phyloP scores from a whole-genome alignment of 306 rosid genomes.

The Casuarina glauca region DNA sequence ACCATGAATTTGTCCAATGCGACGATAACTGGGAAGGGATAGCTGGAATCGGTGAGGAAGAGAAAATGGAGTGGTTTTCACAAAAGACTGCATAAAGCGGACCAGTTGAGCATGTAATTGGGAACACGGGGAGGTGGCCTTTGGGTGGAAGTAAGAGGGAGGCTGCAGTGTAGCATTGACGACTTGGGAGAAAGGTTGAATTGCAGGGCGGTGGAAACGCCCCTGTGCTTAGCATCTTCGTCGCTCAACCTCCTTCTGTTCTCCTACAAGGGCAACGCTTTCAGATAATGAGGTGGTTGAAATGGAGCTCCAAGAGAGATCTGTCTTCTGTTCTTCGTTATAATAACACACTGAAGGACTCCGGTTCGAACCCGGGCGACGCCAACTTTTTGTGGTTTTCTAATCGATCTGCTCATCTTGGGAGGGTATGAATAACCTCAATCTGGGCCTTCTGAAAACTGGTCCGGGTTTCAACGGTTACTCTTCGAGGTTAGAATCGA shows the following conservation, averaged over 20 bases:
- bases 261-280: not conserved
- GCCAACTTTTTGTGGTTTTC: too few species aligned
- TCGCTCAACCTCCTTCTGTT: slow-evolving; percentile 4
- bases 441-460: too few species aligned
- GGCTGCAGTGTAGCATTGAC: slow-evolving; percentile 16
- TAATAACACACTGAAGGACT: too few species aligned
- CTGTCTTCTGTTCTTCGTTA: too few species aligned
- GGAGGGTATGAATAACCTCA: too few species aligned
- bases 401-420: not conserved
- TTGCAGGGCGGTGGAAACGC: slow-evolving; percentile 33
- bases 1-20: slow-evolving; percentile 12
- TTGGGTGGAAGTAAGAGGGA: slow-evolving; percentile 22
- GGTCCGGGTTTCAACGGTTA: too few species aligned
- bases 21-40: slow-evolving; percentile 18
- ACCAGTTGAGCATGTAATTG: slow-evolving; percentile 1
- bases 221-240: slow-evolving; percentile 42
- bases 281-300: too few species aligned
- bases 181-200: slow-evolving; percentile 16
- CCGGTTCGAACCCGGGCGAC: too few species aligned
- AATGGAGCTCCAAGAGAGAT: too few species aligned
- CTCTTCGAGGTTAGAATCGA: too few species aligned
- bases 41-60: slow-evolving; percentile 28
- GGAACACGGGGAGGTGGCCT: slow-evolving; percentile 16
- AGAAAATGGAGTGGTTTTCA: slow-evolving; percentile 8
- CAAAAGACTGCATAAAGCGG: slow-evolving; percentile 11